Percentiles rank a stretch among this genome's conserved stretches.
Conservation (phyloP, 331 rosid species). For the Rosa hybrid region DNA sequence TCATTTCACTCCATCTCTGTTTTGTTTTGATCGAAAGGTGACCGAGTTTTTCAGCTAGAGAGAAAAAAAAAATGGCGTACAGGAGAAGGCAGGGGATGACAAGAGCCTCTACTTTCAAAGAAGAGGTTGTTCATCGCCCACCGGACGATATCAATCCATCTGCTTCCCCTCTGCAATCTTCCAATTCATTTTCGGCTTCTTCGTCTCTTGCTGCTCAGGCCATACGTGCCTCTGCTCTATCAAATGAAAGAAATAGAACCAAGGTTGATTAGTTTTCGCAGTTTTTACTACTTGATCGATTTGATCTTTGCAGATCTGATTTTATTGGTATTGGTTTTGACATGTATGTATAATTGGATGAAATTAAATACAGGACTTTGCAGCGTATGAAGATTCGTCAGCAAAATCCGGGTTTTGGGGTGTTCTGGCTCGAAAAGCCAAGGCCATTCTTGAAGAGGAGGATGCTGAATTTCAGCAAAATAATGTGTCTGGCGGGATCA, state of each 20-base stretch:
- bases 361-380: conserved; percentile 51
- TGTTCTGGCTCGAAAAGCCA: conserved; percentile 78
- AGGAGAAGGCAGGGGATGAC: conserved; percentile 81
- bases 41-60: not conserved
- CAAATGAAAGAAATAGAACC: conserved; percentile 55
- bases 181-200: conserved; percentile 36
- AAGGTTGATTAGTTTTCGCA: conserved; percentile 39
- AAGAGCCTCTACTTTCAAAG: conserved; percentile 78
- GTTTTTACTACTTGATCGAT: not conserved
- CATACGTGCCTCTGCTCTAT: conserved; percentile 60
- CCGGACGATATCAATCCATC: conserved; percentile 28
- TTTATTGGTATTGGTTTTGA: not conserved
- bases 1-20: not conserved
- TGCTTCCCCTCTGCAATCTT: conserved; percentile 36
- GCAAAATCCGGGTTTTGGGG: conserved; percentile 86
- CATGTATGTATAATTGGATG: not conserved
- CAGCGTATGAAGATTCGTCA: conserved; percentile 41
- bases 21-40: conserved; percentile 11
- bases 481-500: conserved; percentile 28
- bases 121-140: conserved; percentile 52
- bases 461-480: conserved; percentile 26
- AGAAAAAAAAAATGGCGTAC: conserved; percentile 61
- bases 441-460: conserved; percentile 88
- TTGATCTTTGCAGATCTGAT: not conserved
- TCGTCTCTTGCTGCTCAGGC: conserved; percentile 82